phyloP scores from a whole-genome alignment of 306 rosid species.

The Ochetophila trinervis region DNA sequence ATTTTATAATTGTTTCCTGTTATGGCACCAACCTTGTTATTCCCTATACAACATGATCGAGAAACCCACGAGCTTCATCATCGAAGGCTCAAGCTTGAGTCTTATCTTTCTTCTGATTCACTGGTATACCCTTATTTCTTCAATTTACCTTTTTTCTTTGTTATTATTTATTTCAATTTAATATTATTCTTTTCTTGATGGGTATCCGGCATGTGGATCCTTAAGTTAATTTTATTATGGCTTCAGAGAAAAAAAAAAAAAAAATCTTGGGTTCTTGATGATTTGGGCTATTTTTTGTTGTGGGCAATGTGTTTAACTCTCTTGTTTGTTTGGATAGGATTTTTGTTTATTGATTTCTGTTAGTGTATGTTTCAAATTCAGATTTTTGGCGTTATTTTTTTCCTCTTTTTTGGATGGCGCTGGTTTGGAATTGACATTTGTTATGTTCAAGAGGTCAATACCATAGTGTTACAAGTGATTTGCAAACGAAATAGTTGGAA shows the following conservation, averaged over 20 bases:
- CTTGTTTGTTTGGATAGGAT: background rate
- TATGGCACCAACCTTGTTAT: background rate
- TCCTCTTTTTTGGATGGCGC: no score
- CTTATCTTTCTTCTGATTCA: slow-evolving; percentile 1
- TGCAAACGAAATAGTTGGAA: background rate
- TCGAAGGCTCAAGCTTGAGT: background rate
- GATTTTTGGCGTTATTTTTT: background rate
- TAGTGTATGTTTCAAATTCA: background rate
- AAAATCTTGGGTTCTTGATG: background rate
- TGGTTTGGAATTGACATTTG: no score
- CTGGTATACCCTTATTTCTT: slow-evolving; percentile 16
- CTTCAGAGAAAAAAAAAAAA: background rate
- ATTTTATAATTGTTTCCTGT: no score
- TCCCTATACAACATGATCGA: background rate
- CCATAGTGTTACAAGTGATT: background rate
- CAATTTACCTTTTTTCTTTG: background rate
- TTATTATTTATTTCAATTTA: background rate
- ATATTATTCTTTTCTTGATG: background rate
- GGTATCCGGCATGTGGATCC: slow-evolving; percentile 6
- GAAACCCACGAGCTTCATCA: background rate
- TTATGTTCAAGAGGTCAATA: background rate
- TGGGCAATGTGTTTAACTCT: background rate
- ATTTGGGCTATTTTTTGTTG: background rate
- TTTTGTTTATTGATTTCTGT: background rate
- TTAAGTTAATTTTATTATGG: background rate